Percentiles rank a stretch among this genome's conserved stretches.
Conservation (phyloP, 371 early-diverging fungal species). For the Lichtheimia hyalospora region DNA sequence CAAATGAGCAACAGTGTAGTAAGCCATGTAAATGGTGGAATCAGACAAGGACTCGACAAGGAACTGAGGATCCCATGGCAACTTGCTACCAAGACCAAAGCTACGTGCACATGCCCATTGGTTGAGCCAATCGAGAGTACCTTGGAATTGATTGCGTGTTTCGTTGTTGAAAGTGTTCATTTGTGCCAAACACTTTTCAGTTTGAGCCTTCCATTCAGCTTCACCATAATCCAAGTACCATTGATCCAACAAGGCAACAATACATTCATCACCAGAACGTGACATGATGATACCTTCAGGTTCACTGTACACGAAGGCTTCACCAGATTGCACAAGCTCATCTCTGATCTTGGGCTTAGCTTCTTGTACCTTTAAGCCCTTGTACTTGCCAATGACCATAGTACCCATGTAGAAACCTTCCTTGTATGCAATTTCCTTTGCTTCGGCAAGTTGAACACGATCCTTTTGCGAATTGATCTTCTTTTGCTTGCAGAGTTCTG, state of each 20-base stretch:
- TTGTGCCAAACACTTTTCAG: slow-evolving; percentile 77
- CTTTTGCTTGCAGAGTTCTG: slow-evolving; percentile 79
- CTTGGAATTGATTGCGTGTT: slow-evolving; percentile 87
- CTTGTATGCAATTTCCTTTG: slow-evolving; percentile 96
- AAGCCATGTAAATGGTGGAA: slow-evolving; percentile 99
- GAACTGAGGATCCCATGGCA: slow-evolving; percentile 98
- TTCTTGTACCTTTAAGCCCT: slow-evolving; percentile 87
- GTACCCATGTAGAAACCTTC: slow-evolving; percentile 96
- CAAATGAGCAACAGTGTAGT: slow-evolving; percentile 98
- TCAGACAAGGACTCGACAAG: slow-evolving; percentile 99
- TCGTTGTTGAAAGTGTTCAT: slow-evolving; percentile 89
- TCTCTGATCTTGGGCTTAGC: slow-evolving; percentile 88
- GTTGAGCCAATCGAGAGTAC: slow-evolving; percentile 95
- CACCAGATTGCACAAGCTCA: slow-evolving; percentile 65
- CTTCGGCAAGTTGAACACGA: slow-evolving; percentile 83
- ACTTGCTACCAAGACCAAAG: slow-evolving; percentile 96
- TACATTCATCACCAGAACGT: slow-evolving; percentile 98
- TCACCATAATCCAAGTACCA: slow-evolving; percentile 99
- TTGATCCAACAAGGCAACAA: slow-evolving; percentile 98
- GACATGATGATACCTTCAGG: slow-evolving; percentile 96
- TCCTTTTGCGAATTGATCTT: slow-evolving; percentile 97
- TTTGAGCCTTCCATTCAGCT: slow-evolving; percentile 83
- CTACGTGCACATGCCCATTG: slow-evolving; percentile 99
- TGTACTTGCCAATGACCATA: slow-evolving; percentile 83
- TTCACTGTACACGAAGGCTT: slow-evolving; percentile 93